These are phyloP conservation scores for Boletus fagicola DNA, from an alignment of 768 basidiomycete genomes.

Conservation along the genomic window DNA sequence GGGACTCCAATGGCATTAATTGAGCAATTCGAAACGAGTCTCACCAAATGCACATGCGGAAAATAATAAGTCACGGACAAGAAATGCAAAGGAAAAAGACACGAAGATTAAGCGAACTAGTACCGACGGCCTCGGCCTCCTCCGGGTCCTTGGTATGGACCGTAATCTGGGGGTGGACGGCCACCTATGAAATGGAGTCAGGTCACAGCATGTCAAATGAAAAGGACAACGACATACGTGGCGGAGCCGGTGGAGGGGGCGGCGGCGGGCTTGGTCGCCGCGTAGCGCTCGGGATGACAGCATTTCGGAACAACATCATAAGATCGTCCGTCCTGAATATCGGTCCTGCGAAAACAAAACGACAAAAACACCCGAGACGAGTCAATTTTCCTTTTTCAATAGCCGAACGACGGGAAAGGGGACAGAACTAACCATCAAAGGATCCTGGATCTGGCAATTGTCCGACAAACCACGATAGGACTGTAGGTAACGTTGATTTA, in stretches of 20 bases:
- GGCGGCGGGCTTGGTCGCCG: constrained; percentile 56
- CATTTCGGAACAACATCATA: constrained; percentile 79
- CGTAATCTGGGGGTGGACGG: constrained; percentile 82
- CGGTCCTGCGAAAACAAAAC: constrained; percentile 55
- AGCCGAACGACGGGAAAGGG: constrained; percentile 7
- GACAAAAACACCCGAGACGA: constrained; percentile 5
- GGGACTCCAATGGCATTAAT: neutral
- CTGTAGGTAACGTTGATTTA: constrained; percentile 50
- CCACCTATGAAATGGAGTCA: constrained; percentile 41
- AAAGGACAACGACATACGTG: constrained; percentile 32
- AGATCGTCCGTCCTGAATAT: constrained; percentile 89
- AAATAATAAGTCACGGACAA: constrained; percentile 19
- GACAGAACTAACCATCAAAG: constrained; percentile 76
- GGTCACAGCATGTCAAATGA: neutral
- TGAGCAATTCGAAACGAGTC: neutral
- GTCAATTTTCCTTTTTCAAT: constrained; percentile 12
- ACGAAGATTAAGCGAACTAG: constrained; percentile 18
- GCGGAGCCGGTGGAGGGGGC: constrained; percentile 52
- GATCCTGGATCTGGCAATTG: constrained; percentile 64
- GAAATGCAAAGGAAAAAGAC: constrained; percentile 1
- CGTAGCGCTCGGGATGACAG: constrained; percentile 68
- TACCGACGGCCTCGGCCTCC: constrained; percentile 44
- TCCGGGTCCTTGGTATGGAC: constrained; percentile 79
- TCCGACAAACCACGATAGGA: constrained; percentile 83
- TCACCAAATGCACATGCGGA: constrained; percentile 3